A percentile compares a stretch with the other conserved stretches of the same genome.
Conservation (phyloP, 768 basidiomycete genomes). For the Hypsizygus marmoreus region DNA sequence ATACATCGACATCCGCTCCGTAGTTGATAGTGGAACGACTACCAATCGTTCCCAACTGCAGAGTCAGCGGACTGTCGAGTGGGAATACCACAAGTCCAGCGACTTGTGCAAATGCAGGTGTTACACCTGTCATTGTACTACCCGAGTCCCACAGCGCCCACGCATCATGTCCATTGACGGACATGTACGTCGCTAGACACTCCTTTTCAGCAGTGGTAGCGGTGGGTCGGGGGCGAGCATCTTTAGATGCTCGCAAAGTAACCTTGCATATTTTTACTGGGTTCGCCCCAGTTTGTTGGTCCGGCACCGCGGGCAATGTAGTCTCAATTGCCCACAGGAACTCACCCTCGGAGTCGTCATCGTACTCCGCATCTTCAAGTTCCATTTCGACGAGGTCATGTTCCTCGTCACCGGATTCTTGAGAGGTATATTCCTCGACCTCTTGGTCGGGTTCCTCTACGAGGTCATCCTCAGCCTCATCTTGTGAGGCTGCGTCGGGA, state of each 20-base stretch:
- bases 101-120: slow-evolving; percentile 16
- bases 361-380: not conserved
- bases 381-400: not conserved
- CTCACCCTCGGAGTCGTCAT: no score
- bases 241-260: not conserved
- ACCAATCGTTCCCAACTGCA: slow-evolving; percentile 34
- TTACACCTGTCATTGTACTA: slow-evolving; percentile 22
- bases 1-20: slow-evolving; percentile 18
- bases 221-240: not conserved
- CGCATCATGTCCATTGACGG: slow-evolving; percentile 10
- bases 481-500: not conserved
- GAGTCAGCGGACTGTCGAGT: slow-evolving; percentile 13
- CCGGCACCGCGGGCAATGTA: no score
- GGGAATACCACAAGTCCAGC: slow-evolving; percentile 11
- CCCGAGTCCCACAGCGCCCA: slow-evolving; percentile 25
- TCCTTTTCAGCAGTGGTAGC: no score
- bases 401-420: no score
- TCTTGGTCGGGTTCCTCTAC: no score
- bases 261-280: not conserved
- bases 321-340: no score
- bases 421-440: no score
- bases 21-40: slow-evolving; percentile 30
- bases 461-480: not conserved
- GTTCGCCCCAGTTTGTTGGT: no score
- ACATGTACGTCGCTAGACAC: slow-evolving; percentile 7